Conservation (phyloP, 2,329 filamentous ascomycete species). For the Huntiella savannae region DNA sequence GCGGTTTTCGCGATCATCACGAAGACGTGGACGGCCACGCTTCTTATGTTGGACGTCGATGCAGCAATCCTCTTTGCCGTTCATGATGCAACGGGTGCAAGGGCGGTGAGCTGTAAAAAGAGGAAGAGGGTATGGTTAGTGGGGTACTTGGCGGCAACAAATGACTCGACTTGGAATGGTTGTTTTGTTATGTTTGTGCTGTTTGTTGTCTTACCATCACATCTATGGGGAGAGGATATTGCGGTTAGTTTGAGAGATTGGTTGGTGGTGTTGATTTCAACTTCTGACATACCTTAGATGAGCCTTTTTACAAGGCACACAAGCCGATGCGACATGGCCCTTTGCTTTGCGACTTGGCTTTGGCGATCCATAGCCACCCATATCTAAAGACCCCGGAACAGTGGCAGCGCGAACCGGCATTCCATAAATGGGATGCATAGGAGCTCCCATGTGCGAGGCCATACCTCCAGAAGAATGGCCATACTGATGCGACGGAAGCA, state of each 20-base stretch:
- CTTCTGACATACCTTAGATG: constrained; percentile 44
- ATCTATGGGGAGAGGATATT: not conserved
- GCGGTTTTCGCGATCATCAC: constrained; percentile 47
- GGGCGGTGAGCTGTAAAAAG: constrained; percentile 45
- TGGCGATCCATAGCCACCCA: constrained; percentile 29
- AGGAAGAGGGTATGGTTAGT: not conserved
- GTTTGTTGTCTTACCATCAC: not conserved
- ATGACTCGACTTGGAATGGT: not conserved
- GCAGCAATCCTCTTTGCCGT: constrained; percentile 64
- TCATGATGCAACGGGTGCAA: constrained; percentile 57
- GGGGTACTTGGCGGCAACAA: too few species aligned
- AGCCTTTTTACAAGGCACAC: constrained; percentile 69
- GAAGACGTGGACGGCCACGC: constrained; percentile 54
- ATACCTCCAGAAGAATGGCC: constrained; percentile 9
- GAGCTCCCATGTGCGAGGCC: constrained; percentile 17
- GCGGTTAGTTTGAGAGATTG: constrained; percentile 4
- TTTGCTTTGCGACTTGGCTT: constrained; percentile 51
- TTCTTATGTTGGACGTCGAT: constrained; percentile 78
- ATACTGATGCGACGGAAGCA: constrained; percentile 9
- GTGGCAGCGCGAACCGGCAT: constrained; percentile 2
- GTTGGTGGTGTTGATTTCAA: not conserved
- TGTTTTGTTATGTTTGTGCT: not conserved
- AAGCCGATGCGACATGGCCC: constrained; percentile 68
- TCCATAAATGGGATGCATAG: constrained; percentile 9
- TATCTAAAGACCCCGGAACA: constrained; percentile 19